Conservation (phyloP, 2,329 filamentous ascomycete genomes). For the Aspergillus sp. region DNA sequence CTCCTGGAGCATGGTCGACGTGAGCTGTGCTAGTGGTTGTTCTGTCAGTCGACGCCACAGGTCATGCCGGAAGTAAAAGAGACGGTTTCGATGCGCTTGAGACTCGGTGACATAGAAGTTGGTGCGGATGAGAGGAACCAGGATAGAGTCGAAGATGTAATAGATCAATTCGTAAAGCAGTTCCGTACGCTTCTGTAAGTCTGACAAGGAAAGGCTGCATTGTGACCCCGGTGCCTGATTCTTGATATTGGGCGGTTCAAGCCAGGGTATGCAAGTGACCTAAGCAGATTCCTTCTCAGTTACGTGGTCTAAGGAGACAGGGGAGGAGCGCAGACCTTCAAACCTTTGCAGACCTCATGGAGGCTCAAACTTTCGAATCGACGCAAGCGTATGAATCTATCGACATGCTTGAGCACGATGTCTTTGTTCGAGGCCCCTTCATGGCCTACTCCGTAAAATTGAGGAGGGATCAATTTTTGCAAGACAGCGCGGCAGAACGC, state of each 20-base stretch:
- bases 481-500: conserved; percentile 77
- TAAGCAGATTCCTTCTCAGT: conserved; percentile 25
- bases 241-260: conserved; percentile 46
- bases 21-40: conserved; percentile 60
- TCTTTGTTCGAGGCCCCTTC: conserved; percentile 51
- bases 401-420: conserved; percentile 57
- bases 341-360: conserved; percentile 63
- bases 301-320: neutral
- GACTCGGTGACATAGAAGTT: conserved; percentile 96
- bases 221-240: conserved; percentile 16
- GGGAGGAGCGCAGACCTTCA: conserved; percentile 51
- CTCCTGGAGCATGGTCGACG: conserved; percentile 67
- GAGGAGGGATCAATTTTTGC: conserved; percentile 60
- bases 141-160: conserved; percentile 81
- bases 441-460: conserved; percentile 60
- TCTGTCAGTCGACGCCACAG: conserved; percentile 72
- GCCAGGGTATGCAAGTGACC: conserved; percentile 64
- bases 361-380: conserved; percentile 74
- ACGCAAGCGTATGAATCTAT: conserved; percentile 66
- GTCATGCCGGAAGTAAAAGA: conserved; percentile 95
- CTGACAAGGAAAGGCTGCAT: conserved; percentile 57
- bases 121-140: conserved; percentile 75
- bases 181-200: conserved; percentile 65
- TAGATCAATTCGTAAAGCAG: conserved; percentile 80
- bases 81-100: conserved; percentile 62